Conservation (phyloP, 805 yeast genomes). For the Schwanniomyces pseudopolymorphus region DNA sequence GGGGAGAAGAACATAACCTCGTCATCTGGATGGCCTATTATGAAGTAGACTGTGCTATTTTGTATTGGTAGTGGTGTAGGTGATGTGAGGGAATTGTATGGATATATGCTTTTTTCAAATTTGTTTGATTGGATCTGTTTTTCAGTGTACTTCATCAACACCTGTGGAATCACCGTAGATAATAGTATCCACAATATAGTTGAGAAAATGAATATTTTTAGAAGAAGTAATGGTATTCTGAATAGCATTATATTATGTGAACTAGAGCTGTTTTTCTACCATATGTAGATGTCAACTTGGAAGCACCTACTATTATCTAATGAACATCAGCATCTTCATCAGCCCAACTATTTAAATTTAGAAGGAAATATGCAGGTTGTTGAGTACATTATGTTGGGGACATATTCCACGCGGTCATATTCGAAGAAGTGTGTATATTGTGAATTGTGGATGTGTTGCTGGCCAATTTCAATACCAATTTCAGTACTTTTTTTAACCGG, state of each 20-base stretch:
- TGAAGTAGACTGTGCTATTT: constrained; percentile 43
- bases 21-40: constrained; percentile 97
- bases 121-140: constrained; percentile 24
- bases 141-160: constrained; percentile 25
- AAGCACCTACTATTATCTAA: not conserved
- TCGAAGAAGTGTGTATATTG: not conserved
- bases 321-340: not conserved
- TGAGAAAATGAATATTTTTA: constrained; percentile 19
- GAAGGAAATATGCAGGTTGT: not conserved
- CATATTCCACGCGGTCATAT: not conserved
- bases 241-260: constrained; percentile 1
- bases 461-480: no score
- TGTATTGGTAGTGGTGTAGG: constrained; percentile 35
- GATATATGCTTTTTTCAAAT: constrained; percentile 24
- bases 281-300: not conserved
- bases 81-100: constrained; percentile 36
- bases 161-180: constrained; percentile 42
- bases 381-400: constrained; percentile 1
- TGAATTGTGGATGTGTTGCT: not conserved
- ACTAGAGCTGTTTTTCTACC: not conserved
- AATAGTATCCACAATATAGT: constrained; percentile 38
- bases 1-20: constrained; percentile 98
- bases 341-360: not conserved
- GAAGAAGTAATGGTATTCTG: constrained; percentile 8
- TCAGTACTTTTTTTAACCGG: no score